Conservation (phyloP, 2,329 filamentous ascomycete genomes). For the Cercospora sp. region DNA sequence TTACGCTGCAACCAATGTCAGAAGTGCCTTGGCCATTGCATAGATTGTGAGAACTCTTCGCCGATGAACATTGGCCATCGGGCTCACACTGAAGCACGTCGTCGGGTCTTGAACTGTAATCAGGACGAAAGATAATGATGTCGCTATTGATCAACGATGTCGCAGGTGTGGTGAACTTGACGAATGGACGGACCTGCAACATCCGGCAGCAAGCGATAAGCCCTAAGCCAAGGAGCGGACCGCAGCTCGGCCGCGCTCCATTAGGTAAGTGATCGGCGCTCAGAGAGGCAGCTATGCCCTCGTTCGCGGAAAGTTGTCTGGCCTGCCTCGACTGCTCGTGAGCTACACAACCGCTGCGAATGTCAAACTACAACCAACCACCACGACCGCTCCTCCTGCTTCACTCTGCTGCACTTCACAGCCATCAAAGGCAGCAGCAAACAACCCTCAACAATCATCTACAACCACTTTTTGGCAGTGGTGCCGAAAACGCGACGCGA, state of each 20-base stretch:
- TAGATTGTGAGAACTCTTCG: not conserved
- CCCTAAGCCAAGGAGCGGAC: not conserved
- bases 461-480: not conserved
- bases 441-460: not conserved
- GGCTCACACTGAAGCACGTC: not conserved
- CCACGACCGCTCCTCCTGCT: not conserved
- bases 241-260: not conserved
- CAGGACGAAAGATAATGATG: not conserved
- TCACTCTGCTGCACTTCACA: not conserved
- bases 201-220: not conserved
- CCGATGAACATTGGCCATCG: not conserved
- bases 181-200: too few species aligned
- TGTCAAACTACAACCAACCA: not conserved
- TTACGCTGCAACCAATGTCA: not conserved
- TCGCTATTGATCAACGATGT: not conserved
- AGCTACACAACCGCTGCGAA: not conserved
- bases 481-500: not conserved
- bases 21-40: not conserved
- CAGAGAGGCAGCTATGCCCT: not conserved
- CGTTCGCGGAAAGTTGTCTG: constrained; percentile 6
- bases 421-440: not conserved
- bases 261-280: not conserved
- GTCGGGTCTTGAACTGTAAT: not conserved
- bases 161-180: not conserved
- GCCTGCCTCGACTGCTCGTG: not conserved